Percentiles rank a stretch among this genome's conserved stretches.
Conservation (phyloP, 257 asterid genomes). For the Anisodus tanguticus region DNA sequence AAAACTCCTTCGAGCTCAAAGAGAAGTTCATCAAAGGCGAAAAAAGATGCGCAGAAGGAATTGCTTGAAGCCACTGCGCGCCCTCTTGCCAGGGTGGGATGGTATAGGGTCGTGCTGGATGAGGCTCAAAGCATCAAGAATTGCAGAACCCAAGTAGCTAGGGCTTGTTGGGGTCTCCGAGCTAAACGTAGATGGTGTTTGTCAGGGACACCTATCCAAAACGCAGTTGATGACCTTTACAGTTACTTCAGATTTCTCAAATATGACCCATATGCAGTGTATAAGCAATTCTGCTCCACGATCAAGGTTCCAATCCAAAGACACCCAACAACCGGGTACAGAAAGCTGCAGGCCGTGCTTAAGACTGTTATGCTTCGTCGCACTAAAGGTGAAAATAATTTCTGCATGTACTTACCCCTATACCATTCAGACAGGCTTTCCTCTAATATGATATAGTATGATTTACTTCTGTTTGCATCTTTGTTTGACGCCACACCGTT, state of each 20-base stretch:
- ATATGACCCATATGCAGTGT: conserved; percentile 84
- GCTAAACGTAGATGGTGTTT: conserved; percentile 99
- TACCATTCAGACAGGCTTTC: neutral
- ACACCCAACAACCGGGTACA: conserved; percentile 79
- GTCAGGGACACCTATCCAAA: conserved; percentile 98
- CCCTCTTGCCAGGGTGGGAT: conserved; percentile 94
- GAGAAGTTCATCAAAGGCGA: conserved; percentile 60
- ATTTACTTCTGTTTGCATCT: neutral
- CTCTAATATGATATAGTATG: neutral
- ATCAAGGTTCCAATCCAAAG: conserved; percentile 81
- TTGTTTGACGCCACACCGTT: neutral
- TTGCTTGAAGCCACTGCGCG: conserved; percentile 61
- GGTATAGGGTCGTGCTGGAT: conserved; percentile 97
- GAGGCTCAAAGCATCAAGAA: conserved; percentile 99
- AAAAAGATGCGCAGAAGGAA: conserved; percentile 64
- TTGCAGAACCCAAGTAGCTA: conserved; percentile 88
- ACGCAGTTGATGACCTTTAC: conserved; percentile 90
- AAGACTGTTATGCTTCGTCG: conserved; percentile 96
- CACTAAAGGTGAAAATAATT: conserved; percentile 67
- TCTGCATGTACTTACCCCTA: conserved; percentile 24
- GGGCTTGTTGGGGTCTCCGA: conserved; percentile 99
- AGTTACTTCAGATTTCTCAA: conserved; percentile 97
- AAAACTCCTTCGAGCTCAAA: conserved; percentile 52
- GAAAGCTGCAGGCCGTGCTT: conserved; percentile 88
- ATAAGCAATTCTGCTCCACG: conserved; percentile 70